Conservation (phyloP, 495 filamentous ascomycete species). For the Thozetella sp. region DNA sequence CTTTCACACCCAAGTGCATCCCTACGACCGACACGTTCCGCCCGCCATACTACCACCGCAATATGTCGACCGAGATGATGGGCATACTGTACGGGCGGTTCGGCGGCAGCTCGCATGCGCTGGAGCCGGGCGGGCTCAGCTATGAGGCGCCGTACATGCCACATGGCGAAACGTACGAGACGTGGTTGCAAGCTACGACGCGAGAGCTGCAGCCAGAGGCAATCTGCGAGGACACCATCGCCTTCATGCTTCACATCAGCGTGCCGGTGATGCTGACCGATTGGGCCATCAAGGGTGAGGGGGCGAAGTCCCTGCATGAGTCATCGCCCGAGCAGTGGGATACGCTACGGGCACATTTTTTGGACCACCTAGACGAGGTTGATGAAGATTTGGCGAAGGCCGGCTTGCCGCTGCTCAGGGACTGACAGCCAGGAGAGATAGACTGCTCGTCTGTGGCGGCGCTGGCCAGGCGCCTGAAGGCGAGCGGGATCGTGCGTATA, state of each 20-base stretch:
- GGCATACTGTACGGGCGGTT: conserved; percentile 65
- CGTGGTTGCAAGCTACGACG: conserved; percentile 43
- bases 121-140: conserved; percentile 51
- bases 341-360: neutral
- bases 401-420: conserved; percentile 9
- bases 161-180: conserved; percentile 58
- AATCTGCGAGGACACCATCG: conserved; percentile 51
- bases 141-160: conserved; percentile 52
- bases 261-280: conserved; percentile 84
- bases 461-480: too few relatives aligned
- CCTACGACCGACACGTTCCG: conserved; percentile 72
- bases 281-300: conserved; percentile 66
- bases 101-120: conserved; percentile 42
- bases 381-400: neutral
- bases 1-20: conserved; percentile 75
- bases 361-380: neutral
- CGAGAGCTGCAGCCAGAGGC: conserved; percentile 47
- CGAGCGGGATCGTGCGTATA: too few relatives aligned
- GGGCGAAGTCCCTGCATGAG: neutral
- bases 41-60: conserved; percentile 78
- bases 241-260: conserved; percentile 63
- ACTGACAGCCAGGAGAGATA: too few relatives aligned
- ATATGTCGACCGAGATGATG: conserved; percentile 78
- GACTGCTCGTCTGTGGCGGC: too few relatives aligned
- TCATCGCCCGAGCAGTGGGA: neutral